Percentiles rank a stretch among this genome's conserved stretches.
Conservation (phyloP, 2,329 filamentous ascomycete species). For the Cyphellophora attinorum region DNA sequence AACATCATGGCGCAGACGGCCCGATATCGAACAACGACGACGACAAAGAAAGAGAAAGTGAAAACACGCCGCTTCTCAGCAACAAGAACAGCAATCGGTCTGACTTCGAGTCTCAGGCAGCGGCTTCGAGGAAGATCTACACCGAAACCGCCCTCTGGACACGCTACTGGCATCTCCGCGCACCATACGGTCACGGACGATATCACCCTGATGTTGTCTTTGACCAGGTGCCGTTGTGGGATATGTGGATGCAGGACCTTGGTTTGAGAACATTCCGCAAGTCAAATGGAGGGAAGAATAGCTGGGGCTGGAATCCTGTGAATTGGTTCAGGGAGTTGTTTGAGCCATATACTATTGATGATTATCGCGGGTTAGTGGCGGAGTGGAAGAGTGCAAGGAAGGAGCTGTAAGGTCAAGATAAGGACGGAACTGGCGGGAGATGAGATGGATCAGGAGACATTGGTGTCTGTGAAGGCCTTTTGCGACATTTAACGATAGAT, state of each 20-base stretch:
- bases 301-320: no score
- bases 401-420: no score
- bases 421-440: no score
- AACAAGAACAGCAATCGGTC: no score
- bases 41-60: slow-evolving; percentile 16
- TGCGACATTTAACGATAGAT: no score
- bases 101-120: no score
- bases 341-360: slow-evolving; percentile 27
- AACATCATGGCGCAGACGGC: not conserved
- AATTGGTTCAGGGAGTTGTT: slow-evolving; percentile 21
- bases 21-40: not conserved
- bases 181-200: slow-evolving; percentile 55
- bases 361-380: slow-evolving; percentile 31
- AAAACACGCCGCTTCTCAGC: no score
- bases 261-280: slow-evolving; percentile 42
- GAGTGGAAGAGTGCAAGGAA: slow-evolving; percentile 27
- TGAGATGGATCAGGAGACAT: no score
- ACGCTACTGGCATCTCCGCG: slow-evolving; percentile 61
- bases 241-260: slow-evolving; percentile 57
- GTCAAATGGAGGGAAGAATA: slow-evolving; percentile 18
- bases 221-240: slow-evolving; percentile 64
- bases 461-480: no score
- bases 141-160: slow-evolving; percentile 54
- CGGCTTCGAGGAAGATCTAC: slow-evolving; percentile 27
- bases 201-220: slow-evolving; percentile 63